phyloP scores from a whole-genome alignment of 306 rosid genomes.

The Abrus pulchellus region DNA sequence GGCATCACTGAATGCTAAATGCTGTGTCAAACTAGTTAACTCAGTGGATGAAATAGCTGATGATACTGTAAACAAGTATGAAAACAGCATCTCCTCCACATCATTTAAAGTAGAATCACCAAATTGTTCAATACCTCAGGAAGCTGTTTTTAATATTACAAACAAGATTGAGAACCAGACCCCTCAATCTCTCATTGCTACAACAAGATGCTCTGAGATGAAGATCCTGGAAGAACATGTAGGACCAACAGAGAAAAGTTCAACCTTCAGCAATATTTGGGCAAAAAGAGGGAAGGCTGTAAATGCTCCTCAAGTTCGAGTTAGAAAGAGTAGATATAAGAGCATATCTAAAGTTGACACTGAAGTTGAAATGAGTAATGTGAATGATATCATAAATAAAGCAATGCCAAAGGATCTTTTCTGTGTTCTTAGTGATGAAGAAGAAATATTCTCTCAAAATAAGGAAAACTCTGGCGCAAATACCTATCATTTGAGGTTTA shows the following conservation, averaged over 20 bases:
- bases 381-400: conserved; percentile 45
- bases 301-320: conserved; percentile 63
- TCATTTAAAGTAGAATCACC: conserved; percentile 46
- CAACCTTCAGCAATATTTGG: conserved; percentile 60
- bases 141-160: conserved; percentile 41
- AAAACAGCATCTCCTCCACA: conserved; percentile 32
- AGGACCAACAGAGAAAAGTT: conserved; percentile 44
- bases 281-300: conserved; percentile 74
- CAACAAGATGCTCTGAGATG: conserved; percentile 49
- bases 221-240: conserved; percentile 39
- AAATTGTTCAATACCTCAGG: conserved; percentile 47
- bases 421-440: conserved; percentile 58
- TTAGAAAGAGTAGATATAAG: conserved; percentile 52
- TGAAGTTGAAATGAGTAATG: conserved; percentile 40
- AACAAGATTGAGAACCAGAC: conserved; percentile 49
- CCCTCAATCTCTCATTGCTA: conserved; percentile 45
- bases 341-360: conserved; percentile 41
- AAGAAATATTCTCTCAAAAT: conserved; percentile 64
- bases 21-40: conserved; percentile 34
- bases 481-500: conserved; percentile 52
- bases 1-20: conserved; percentile 26
- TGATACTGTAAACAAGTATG: conserved; percentile 44
- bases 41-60: conserved; percentile 40
- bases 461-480: conserved; percentile 79
- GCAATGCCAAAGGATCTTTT: conserved; percentile 44